These are phyloP conservation scores for Forsythia viridissima DNA, from an alignment of 257 asterid species.

Conservation along the genomic window DNA sequence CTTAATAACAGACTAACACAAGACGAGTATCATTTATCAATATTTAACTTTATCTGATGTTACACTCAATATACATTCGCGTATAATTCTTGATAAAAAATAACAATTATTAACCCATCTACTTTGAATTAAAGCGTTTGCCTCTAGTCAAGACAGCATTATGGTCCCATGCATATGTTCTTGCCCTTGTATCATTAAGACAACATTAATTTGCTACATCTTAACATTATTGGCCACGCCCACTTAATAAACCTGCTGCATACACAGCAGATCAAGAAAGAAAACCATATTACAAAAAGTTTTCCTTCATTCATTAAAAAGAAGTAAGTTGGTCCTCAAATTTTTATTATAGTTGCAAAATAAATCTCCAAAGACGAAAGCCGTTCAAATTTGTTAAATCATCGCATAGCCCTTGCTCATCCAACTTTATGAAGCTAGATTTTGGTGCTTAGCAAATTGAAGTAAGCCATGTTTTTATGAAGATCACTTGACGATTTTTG, in stretches of 20 bases:
- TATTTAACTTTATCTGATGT: not conserved
- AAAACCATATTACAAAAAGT: conserved; percentile 5
- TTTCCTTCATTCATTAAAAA: not conserved
- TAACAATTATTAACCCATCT: conserved; percentile 20
- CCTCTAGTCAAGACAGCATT: conserved; percentile 37
- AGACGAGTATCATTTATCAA: not conserved
- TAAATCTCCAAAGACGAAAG: too few relatives aligned
- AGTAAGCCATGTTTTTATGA: not conserved
- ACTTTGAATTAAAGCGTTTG: conserved; percentile 58
- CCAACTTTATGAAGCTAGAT: not conserved
- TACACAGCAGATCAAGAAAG: conserved; percentile 25
- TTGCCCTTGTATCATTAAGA: conserved; percentile 18
- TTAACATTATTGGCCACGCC: conserved; percentile 29
- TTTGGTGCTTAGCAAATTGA: not conserved
- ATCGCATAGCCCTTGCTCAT: not conserved
- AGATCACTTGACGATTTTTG: not conserved
- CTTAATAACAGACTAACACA: too few relatives aligned
- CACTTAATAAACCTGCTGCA: conserved; percentile 36
- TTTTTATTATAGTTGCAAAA: not conserved
- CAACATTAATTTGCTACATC: conserved; percentile 18
- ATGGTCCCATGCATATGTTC: conserved; percentile 47
- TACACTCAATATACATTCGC: not conserved
- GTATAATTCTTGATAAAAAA: not conserved
- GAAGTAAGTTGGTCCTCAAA: not conserved
- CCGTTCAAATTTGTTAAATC: not conserved